These are phyloP conservation scores for Calonectria pauciramosa DNA, from an alignment of 2,329 filamentous ascomycete species.

Conservation along the genomic window DNA sequence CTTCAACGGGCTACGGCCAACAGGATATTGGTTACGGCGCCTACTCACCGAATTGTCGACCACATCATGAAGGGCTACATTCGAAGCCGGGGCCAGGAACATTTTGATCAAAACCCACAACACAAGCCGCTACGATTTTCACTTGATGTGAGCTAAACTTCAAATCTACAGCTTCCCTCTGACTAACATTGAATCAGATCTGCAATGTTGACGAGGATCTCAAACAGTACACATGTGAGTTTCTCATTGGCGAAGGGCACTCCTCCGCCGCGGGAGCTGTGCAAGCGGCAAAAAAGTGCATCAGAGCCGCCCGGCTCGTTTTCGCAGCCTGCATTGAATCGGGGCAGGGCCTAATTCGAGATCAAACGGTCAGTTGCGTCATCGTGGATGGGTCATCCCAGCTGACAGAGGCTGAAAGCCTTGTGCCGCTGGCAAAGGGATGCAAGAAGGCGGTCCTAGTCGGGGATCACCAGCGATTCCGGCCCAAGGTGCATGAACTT, in stretches of 20 bases:
- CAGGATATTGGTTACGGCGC: conserved; percentile 56
- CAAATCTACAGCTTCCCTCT: neutral
- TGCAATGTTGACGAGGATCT: conserved; percentile 52
- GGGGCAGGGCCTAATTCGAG: conserved; percentile 56
- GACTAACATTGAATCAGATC: conserved; percentile 38
- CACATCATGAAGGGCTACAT: conserved; percentile 57
- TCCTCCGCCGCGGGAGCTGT: conserved; percentile 45
- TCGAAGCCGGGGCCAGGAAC: neutral
- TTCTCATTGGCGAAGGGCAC: conserved; percentile 47
- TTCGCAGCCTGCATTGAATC: conserved; percentile 61
- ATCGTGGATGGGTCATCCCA: conserved; percentile 63
- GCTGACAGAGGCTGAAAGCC: conserved; percentile 57
- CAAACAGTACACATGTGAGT: conserved; percentile 53
- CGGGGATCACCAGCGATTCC: conserved; percentile 61
- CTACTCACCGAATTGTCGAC: conserved; percentile 61
- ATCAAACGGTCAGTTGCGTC: conserved; percentile 54
- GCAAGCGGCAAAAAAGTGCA: conserved; percentile 53
- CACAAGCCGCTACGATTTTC: conserved; percentile 26
- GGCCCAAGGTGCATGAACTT: conserved; percentile 56
- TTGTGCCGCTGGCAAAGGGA: conserved; percentile 58
- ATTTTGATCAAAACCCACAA: neutral
- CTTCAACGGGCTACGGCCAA: conserved; percentile 39
- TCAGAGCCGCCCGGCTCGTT: conserved; percentile 53
- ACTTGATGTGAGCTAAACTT: conserved; percentile 23
- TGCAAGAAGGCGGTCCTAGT: conserved; percentile 59